Percentiles rank a stretch among this genome's conserved stretches.
Evolutionary conservation across 345 rosid genomes (phyloP).

Genomic region (Salix dunnii): DNA sequence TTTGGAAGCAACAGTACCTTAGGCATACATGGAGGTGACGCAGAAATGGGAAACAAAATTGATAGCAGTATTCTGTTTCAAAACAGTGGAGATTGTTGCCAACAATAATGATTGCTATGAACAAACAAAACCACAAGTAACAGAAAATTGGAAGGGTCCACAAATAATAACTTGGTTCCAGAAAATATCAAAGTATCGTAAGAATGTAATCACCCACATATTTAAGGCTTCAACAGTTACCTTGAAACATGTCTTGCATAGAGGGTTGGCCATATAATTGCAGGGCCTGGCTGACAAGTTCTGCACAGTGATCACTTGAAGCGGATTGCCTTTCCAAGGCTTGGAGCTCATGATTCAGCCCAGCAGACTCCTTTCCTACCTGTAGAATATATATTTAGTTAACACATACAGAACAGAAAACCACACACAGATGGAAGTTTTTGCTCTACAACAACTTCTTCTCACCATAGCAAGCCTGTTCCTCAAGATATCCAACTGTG

Average conservation of each 20-base stretch:
- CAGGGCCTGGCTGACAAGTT: constrained; percentile 49
- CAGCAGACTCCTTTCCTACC: constrained; percentile 59
- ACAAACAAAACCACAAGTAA: not conserved
- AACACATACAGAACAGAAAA: not conserved
- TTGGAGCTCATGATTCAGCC: constrained; percentile 55
- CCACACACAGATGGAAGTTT: not conserved
- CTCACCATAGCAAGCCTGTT: constrained; percentile 54
- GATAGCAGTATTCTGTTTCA: not conserved
- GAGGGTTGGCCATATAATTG: constrained; percentile 47
- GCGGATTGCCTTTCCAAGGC: constrained; percentile 50
- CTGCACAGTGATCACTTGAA: constrained; percentile 42
- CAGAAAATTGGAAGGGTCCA: too few relatives aligned
- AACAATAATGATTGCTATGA: not conserved
- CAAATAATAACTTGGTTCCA: not conserved
- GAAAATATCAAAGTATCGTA: not conserved
- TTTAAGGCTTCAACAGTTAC: constrained; percentile 31
- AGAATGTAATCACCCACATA: not conserved
- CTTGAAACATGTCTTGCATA: constrained; percentile 49
- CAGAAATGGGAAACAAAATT: too few relatives aligned
- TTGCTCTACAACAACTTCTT: not conserved
- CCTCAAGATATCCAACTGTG: constrained; percentile 60
- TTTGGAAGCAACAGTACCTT: not conserved
- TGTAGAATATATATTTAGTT: constrained; percentile 24
- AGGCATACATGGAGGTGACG: not conserved
- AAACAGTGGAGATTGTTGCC: not conserved